Base-by-base conservation (phyloP, 805 yeast species). In the Ogataea thermomethanolica region DNA sequence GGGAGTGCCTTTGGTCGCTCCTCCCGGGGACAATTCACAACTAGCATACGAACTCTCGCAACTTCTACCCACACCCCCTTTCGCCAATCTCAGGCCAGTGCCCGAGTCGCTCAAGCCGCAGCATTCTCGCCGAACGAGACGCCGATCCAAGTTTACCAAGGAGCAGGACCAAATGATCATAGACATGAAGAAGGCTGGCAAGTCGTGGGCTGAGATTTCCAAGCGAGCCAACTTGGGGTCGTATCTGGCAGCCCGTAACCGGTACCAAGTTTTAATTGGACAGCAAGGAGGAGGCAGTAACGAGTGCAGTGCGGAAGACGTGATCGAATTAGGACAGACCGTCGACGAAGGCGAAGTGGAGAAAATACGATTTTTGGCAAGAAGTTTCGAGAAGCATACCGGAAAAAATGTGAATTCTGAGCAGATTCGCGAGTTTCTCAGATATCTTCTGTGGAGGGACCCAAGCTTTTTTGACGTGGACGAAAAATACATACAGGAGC, bases 201-300 rank as follows among this genome's bases (percentile, higher is more conserved):
- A 74, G 47, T 64, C 78, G 1, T 84, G 93, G 91, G 78, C 74
- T 5, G 87, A 82, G 45, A 84, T 84, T 33, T 88, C 90, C 0
- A 77, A 78, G 39, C 62, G 67, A 3, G 74, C 86, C 2, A 71
- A 74, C 4, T 82, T 83, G 22, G 84, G 80, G 7, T 74, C 80
- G 29, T 79, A 76, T 44, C 62, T 84, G 28, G 87, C 91, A 0
- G 91, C 90, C 0, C 64, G 91, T 42, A 84, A 84, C 55, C 64
- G 91, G 43, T 84, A 84, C 52, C 91, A 84, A 59, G 91, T 84
- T 4, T 69, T 84, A 34, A 82, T 84, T 48, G 93, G 93, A 4
- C 91, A 84, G 56, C 91, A 84, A 53, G 91, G 91, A 3, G 83
- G 84, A 25, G 84, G 84, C 9, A 71, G 79, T 1, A 73, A 78